These are phyloP conservation scores for Apiotrichum siamense DNA, from an alignment of 1,284 basidiomycete genomes.

Conservation along the genomic window DNA sequence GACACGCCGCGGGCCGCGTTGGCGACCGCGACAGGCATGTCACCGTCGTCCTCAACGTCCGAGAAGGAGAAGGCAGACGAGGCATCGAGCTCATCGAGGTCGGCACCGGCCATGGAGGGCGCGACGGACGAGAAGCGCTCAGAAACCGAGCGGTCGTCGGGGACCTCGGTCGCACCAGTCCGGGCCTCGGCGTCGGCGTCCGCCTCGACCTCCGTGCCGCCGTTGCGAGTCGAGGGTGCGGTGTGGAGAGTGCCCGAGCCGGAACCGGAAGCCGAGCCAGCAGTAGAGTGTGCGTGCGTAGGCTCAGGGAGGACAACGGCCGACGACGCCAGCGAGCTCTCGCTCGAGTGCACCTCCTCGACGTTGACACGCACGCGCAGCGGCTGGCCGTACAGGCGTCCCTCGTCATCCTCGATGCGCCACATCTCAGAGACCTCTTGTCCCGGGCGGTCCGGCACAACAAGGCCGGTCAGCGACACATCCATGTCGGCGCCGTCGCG, in stretches of 20 bases:
- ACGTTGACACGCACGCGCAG: conserved; percentile 33
- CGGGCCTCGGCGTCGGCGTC: background rate
- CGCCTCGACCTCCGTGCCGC: background rate
- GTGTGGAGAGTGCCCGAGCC: no score
- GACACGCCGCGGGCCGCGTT: no score
- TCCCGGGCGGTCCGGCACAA: conserved; percentile 34
- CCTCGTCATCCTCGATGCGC: conserved; percentile 40
- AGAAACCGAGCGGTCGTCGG: conserved; percentile 3
- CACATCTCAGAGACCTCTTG: conserved; percentile 36
- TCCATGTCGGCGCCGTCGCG: conserved; percentile 31
- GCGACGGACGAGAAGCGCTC: conserved; percentile 9
- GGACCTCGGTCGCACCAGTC: no score
- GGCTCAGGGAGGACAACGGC: conserved; percentile 30
- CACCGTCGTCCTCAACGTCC: conserved; percentile 10
- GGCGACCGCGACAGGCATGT: no score
- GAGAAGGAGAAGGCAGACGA: conserved; percentile 16
- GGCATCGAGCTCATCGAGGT: conserved; percentile 15
- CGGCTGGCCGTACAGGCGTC: conserved; percentile 38
- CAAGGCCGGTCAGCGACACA: conserved; percentile 30
- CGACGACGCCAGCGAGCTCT: conserved; percentile 23
- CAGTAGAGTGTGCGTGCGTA: conserved; percentile 6
- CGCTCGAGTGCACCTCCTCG: conserved; percentile 19
- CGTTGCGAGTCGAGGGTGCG: background rate
- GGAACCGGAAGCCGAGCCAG: no score
- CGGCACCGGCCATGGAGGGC: conserved; percentile 5